These are phyloP conservation scores for Stagonosporopsis vannaccii DNA, from an alignment of 2,329 filamentous ascomycete species.

Conservation along the genomic window DNA sequence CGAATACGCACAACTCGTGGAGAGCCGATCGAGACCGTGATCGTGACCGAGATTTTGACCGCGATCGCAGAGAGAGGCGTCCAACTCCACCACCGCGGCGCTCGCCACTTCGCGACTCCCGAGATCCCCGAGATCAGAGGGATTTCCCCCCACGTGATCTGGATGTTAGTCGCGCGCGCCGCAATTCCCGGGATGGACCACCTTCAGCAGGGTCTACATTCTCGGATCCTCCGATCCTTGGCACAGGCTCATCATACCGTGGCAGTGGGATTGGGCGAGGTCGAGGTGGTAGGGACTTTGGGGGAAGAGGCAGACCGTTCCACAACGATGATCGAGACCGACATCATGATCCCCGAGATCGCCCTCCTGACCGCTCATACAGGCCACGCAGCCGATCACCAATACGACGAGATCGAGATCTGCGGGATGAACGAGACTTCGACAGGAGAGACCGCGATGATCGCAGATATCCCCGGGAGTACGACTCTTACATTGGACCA, in stretches of 20 bases:
- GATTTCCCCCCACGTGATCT: conserved; percentile 67
- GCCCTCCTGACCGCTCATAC: conserved; percentile 57
- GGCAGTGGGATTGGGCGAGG: conserved; percentile 62
- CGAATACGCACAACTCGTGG: conserved; percentile 59
- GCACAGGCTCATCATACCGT: conserved; percentile 58
- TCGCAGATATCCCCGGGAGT: conserved; percentile 55
- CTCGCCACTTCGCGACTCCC: conserved; percentile 65
- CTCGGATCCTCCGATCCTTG: conserved; percentile 69
- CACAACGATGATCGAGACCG: conserved; percentile 58
- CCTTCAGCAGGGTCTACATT: conserved; percentile 74
- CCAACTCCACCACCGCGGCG: conserved; percentile 66
- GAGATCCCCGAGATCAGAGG: conserved; percentile 69
- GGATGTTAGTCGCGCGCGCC: conserved; percentile 71
- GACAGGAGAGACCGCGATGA: conserved; percentile 52
- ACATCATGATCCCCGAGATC: conserved; percentile 53
- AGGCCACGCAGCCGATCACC: conserved; percentile 70
- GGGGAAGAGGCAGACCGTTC: conserved; percentile 56
- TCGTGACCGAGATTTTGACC: conserved; percentile 63
- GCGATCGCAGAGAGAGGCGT: conserved; percentile 65
- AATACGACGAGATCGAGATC: conserved; percentile 58
- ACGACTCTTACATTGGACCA: conserved; percentile 52
- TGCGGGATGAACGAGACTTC: conserved; percentile 49
- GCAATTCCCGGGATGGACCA: conserved; percentile 76
- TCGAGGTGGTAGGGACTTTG: conserved; percentile 57
- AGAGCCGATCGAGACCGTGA: conserved; percentile 59